Evolutionary conservation across 371 early-diverging fungal genomes (phyloP).

Genomic region (Circinella umbellata): DNA sequence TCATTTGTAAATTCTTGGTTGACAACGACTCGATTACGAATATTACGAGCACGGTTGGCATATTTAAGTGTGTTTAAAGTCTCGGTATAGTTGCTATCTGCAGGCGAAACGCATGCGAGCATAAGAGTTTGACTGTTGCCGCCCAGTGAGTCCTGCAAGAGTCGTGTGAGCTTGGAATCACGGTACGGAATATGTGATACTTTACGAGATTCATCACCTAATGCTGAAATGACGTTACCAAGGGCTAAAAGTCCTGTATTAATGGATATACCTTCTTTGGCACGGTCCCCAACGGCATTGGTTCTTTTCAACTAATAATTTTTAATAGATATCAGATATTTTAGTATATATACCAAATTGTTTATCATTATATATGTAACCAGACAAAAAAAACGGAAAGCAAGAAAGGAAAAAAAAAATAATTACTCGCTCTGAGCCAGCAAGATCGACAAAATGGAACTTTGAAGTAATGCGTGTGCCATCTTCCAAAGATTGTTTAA

Average conservation of each 20-base stretch:
- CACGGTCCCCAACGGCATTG: conserved; percentile 89
- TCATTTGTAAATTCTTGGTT: conserved; percentile 38
- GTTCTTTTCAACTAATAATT: conserved; percentile 82
- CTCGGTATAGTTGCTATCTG: conserved; percentile 79
- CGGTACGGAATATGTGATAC: conserved; percentile 91
- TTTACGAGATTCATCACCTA: conserved; percentile 81
- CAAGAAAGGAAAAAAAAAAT: not conserved
- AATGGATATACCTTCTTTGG: conserved; percentile 97
- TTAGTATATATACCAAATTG: conserved; percentile 3
- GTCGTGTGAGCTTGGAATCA: conserved; percentile 94
- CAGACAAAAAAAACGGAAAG: not conserved
- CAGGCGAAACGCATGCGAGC: conserved; percentile 90
- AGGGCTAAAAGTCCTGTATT: conserved; percentile 97
- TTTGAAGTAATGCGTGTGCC: conserved; percentile 64
- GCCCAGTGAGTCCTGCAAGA: conserved; percentile 95
- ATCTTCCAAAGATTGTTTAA: conserved; percentile 53
- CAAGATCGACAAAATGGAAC: conserved; percentile 96
- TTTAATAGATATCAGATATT: too few species aligned
- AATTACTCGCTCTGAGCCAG: conserved; percentile 85
- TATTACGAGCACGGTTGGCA: conserved; percentile 86
- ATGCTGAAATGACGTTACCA: conserved; percentile 98
- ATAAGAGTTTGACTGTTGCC: conserved; percentile 90
- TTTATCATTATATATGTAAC: not conserved
- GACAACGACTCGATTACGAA: conserved; percentile 73
- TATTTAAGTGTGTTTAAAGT: conserved; percentile 92